These are phyloP conservation scores for Mycosphaerella arachidis DNA, from an alignment of 2,329 filamentous ascomycete species.

Conservation along the genomic window DNA sequence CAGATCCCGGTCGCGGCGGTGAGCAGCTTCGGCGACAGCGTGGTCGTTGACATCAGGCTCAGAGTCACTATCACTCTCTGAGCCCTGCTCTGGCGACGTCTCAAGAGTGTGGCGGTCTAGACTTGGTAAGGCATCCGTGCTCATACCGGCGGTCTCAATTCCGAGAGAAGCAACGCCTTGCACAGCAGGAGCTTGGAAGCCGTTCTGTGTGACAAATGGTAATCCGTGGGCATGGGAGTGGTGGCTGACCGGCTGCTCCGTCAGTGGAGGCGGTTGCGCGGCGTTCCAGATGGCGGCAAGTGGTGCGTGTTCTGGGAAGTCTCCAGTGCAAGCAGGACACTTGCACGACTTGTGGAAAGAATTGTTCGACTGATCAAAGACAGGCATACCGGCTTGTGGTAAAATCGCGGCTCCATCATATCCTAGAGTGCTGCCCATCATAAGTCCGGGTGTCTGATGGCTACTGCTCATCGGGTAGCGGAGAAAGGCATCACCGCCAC, in stretches of 20 bases:
- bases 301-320: background rate
- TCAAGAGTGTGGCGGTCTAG: slow-evolving; percentile 1
- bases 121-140: background rate
- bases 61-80: slow-evolving; percentile 2
- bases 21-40: slow-evolving; percentile 14
- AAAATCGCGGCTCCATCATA: too few relatives aligned
- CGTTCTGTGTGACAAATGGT: background rate
- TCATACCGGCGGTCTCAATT: background rate
- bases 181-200: background rate
- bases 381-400: background rate
- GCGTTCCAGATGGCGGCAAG: background rate
- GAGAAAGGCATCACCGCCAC: background rate
- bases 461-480: background rate
- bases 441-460: background rate
- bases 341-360: background rate
- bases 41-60: slow-evolving; percentile 14
- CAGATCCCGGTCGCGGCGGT: slow-evolving; percentile 25
- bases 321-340: background rate
- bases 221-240: background rate
- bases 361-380: background rate
- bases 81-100: background rate
- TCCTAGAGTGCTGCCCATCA: background rate
- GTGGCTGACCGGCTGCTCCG: background rate
- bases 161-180: background rate
- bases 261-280: background rate